These are phyloP conservation scores for Solanum etuberosum DNA, from an alignment of 257 asterid genomes.

Conservation along the genomic window DNA sequence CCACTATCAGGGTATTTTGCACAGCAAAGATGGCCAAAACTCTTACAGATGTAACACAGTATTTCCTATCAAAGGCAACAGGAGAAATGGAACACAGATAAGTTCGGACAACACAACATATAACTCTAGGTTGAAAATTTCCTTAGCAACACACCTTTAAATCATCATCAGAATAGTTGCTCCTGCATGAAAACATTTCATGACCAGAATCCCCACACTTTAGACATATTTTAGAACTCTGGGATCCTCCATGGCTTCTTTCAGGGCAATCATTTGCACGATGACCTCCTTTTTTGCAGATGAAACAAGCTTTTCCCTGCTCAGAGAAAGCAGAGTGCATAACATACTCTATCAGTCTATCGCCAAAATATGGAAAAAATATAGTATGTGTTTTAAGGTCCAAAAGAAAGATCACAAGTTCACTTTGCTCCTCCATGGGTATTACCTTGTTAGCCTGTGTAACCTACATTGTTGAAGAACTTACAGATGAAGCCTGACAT, in stretches of 20 bases:
- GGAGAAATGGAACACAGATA: background rate
- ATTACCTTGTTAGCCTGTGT: background rate
- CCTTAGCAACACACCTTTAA: slow-evolving; percentile 35
- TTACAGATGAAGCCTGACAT: background rate
- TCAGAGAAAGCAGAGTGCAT: slow-evolving; percentile 3
- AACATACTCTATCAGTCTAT: background rate
- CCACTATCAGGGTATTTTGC: slow-evolving; percentile 35
- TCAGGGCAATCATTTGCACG: slow-evolving; percentile 91
- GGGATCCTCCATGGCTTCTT: slow-evolving; percentile 19
- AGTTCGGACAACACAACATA: background rate
- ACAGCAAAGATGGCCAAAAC: slow-evolving; percentile 85
- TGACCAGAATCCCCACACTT: slow-evolving; percentile 84
- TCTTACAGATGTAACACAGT: slow-evolving; percentile 67
- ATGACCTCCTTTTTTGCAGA: slow-evolving; percentile 82
- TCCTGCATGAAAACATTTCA: slow-evolving; percentile 72
- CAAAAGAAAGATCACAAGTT: background rate
- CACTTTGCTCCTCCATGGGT: background rate
- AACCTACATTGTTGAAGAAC: background rate
- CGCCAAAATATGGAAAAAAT: background rate
- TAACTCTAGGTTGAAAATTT: background rate
- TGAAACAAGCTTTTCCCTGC: slow-evolving; percentile 78
- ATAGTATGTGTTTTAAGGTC: background rate
- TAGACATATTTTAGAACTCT: slow-evolving; percentile 49
- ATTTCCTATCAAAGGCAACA: slow-evolving; percentile 37
- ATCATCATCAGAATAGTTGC: slow-evolving; percentile 54